These are phyloP conservation scores for Saccharomyces eubayanus DNA, from an alignment of 805 yeast genomes.

Conservation along the genomic window DNA sequence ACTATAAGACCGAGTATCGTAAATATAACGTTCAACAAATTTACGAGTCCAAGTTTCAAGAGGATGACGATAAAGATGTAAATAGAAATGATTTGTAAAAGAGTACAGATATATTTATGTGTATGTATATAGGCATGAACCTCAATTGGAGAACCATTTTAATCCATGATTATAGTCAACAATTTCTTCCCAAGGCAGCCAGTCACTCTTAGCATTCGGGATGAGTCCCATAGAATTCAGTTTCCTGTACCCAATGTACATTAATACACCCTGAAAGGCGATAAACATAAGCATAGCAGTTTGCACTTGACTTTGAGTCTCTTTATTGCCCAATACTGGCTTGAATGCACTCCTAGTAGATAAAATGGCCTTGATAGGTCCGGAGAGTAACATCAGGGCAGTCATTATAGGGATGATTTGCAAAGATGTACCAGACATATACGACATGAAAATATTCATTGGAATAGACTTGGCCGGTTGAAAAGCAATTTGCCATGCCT, in stretches of 20 bases:
- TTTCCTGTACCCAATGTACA: slow-evolving; percentile 78
- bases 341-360: slow-evolving; percentile 49
- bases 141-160: slow-evolving; percentile 13
- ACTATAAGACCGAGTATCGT: slow-evolving; percentile 41
- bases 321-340: slow-evolving; percentile 34
- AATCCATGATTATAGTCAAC: slow-evolving; percentile 17
- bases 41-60: slow-evolving; percentile 37
- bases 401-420: slow-evolving; percentile 88
- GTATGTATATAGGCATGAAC: background rate
- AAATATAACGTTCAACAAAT: slow-evolving; percentile 80
- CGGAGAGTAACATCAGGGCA: slow-evolving; percentile 74
- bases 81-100: background rate
- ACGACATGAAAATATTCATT: slow-evolving; percentile 82
- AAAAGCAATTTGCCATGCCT: slow-evolving; percentile 80
- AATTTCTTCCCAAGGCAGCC: slow-evolving; percentile 77
- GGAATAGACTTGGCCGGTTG: slow-evolving; percentile 83
- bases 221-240: slow-evolving; percentile 80
- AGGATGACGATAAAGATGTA: slow-evolving; percentile 5
- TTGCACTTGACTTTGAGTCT: slow-evolving; percentile 16
- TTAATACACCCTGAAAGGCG: slow-evolving; percentile 41
- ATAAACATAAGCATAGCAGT: slow-evolving; percentile 42
- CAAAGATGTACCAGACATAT: slow-evolving; percentile 83
- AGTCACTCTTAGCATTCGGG: slow-evolving; percentile 81
- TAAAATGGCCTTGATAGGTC: slow-evolving; percentile 66
- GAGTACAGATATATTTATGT: background rate